phyloP scores from a whole-genome alignment of 192 early-diverging fungal genomes.

The Phlyctochytrium arcticum region DNA sequence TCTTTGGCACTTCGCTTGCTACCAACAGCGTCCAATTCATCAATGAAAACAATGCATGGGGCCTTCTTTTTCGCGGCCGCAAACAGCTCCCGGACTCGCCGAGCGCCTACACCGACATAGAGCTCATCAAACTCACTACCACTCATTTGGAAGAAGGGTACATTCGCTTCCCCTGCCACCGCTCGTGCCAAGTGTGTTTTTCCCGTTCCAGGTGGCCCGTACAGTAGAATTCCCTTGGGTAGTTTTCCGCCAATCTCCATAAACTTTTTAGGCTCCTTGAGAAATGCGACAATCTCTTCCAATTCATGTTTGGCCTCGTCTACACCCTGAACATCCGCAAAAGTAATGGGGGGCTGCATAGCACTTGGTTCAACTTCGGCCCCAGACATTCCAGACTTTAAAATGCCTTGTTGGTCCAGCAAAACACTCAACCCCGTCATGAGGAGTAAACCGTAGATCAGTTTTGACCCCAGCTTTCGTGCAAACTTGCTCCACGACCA shows the following conservation, averaged over 20 bases:
- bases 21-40: slow-evolving; percentile 98
- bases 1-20: slow-evolving; percentile 89
- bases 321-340: slow-evolving; percentile 94
- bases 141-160: slow-evolving; percentile 99
- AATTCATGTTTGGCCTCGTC: slow-evolving; percentile 98
- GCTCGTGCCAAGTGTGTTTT: slow-evolving; percentile 97
- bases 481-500: slow-evolving; percentile 56
- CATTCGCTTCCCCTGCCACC: slow-evolving; percentile 95
- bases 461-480: slow-evolving; percentile 34
- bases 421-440: slow-evolving; percentile 52
- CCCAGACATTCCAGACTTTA: slow-evolving; percentile 41
- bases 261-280: slow-evolving; percentile 89
- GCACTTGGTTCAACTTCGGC: slow-evolving; percentile 46
- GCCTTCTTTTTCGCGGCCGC: slow-evolving; percentile 51
- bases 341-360: slow-evolving; percentile 65
- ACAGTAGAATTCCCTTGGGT: slow-evolving; percentile 74
- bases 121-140: slow-evolving; percentile 99
- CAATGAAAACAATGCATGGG: slow-evolving; percentile 85
- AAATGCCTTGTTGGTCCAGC: slow-evolving; percentile 53
- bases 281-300: slow-evolving; percentile 91
- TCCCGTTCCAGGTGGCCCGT: slow-evolving; percentile 91
- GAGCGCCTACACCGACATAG: slow-evolving; percentile 94
- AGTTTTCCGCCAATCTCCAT: slow-evolving; percentile 90
- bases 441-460: slow-evolving; percentile 42
- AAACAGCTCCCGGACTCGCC: slow-evolving; percentile 82